Evolutionary conservation across 2,329 filamentous ascomycete genomes (phyloP), one percentile per base, ranked within the genome.

Genomic region (Zymoseptoria passerinii): DNA sequence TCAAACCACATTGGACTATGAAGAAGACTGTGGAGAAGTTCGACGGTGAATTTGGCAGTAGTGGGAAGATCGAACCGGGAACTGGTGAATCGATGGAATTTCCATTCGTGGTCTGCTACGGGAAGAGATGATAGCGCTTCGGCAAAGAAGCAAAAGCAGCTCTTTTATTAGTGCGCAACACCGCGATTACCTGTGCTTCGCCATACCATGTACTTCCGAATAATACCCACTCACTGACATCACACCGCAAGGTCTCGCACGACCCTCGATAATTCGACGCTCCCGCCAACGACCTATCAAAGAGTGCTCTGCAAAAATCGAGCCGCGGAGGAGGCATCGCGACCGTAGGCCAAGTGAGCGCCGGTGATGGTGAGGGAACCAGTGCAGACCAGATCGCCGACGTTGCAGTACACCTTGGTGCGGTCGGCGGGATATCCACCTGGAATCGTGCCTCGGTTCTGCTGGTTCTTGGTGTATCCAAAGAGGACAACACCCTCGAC

Each of bases 401-500:
- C 50, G 6, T 70, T 71, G 59, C 73, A 76, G 62, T 69, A 73
- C 6, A 75, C 70, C 60, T 69, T 65, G 20, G 73, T 58, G 51
- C 71, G 67, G 6, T 63, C 65, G 3, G 59, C 29, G 2, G 74
- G 72, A 55, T 72, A 75, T 44, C 35, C 35, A 50, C 63, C 64
- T 1, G 66, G 63, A 50, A 76, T 75, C 13, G 62, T 59, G 9
- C 74, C 72, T 28, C 59, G 55, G 53, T 74, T 73, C 64, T 75
- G 73, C 54, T 56, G 52, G 54, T 76, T 76, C 60, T 70, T 68
- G 5, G 74, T 76, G 65, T 76, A 73, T 13, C 74, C 74, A 52
- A 73, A 76, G 13, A 75, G 66, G 23, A 75, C 73, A 2, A 72
- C 66, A n/a, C 73, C 74, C 16, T 70, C 70, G 56, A 76, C 65